Evolutionary conservation across 192 early-diverging fungal genomes (phyloP), one percentile per base, ranked within the genome.

Genomic region (Martensiomyces pterosporus): DNA sequence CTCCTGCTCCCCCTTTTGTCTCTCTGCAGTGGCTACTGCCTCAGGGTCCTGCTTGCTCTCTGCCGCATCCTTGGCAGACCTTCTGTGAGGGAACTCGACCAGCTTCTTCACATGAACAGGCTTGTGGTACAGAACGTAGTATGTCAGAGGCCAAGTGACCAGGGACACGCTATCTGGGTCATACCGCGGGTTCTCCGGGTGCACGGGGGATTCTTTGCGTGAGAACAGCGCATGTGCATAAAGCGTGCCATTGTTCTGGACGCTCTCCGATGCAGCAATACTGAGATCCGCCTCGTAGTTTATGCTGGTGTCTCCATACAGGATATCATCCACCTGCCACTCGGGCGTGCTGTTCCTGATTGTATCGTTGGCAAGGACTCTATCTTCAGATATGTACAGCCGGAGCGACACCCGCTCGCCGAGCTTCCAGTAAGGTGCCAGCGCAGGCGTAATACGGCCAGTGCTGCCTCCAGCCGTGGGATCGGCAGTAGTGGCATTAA

Each of bases 231-330:
- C 38, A 7, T 39, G 15, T 15, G 19, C 38, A 39, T 18, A 39
- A 6, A 39, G 15, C 19, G 38, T 19, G 19, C 15, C 19, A n/a
- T 39, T 39, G 38, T 39, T 39, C n/a, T n/a, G 15, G 8, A 39
- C 15, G 15, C 14, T 19, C 15, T 5, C 38, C 38, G 38, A 32
- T 32, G 29, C 38, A 5, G 38, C 15, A 6, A 39, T 6, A 6
- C 15, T 15, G 8, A 39, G 15, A 39, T 26, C 27, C 6, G 32
- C n/a, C 26, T 24, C 3, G 8, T 47, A 13, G n/a, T 29, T 32
- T n/a, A n/a, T 14, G 19, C 12, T 22, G 13, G 22, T 21, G 4
- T 16, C 23, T 7, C 51, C 39, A 39, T 53, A 23, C 51, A 53
- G 10, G 21, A 53, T 29, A 15, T 41, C 24, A 24, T 53, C 24